Conservation (phyloP, 768 basidiomycete genomes). For the Sutorius australiensis region DNA sequence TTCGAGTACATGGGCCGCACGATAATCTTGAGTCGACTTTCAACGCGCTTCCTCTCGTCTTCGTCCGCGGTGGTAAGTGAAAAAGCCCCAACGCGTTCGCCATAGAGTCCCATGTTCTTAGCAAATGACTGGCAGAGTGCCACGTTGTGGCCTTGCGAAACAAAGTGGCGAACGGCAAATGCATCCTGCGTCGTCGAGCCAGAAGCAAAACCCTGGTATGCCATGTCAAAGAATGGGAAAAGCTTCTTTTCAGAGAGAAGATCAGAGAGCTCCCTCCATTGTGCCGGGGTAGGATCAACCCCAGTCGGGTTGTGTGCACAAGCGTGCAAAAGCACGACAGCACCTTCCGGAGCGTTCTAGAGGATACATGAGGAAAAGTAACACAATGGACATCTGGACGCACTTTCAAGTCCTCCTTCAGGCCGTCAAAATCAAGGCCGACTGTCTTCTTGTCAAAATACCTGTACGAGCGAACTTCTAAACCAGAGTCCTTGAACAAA, state of each 20-base stretch:
- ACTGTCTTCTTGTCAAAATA: constrained; percentile 94
- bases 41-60: constrained; percentile 80
- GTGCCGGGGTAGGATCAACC: constrained; percentile 87
- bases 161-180: constrained; percentile 93
- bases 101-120: constrained; percentile 99
- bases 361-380: constrained; percentile 8
- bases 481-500: constrained; percentile 89
- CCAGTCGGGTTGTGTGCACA: constrained; percentile 99
- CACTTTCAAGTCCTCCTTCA: constrained; percentile 84
- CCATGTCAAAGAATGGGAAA: constrained; percentile 99
- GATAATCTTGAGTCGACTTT: constrained; percentile 93
- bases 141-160: constrained; percentile 83
- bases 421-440: constrained; percentile 86
- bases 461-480: constrained; percentile 88
- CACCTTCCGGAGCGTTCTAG: constrained; percentile 66
- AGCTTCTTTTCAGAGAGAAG: constrained; percentile 84
- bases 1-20: constrained; percentile 98
- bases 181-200: constrained; percentile 89
- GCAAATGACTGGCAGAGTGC: constrained; percentile 95
- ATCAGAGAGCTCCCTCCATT: constrained; percentile 90
- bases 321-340: constrained; percentile 89
- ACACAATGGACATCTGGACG: constrained; percentile 19
- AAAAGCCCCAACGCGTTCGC: constrained; percentile 97
- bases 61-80: constrained; percentile 68
- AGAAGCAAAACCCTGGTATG: constrained; percentile 98